Base-by-base conservation (phyloP, 2,329 filamentous ascomycete genomes). In the Talaromyces sp. region DNA sequence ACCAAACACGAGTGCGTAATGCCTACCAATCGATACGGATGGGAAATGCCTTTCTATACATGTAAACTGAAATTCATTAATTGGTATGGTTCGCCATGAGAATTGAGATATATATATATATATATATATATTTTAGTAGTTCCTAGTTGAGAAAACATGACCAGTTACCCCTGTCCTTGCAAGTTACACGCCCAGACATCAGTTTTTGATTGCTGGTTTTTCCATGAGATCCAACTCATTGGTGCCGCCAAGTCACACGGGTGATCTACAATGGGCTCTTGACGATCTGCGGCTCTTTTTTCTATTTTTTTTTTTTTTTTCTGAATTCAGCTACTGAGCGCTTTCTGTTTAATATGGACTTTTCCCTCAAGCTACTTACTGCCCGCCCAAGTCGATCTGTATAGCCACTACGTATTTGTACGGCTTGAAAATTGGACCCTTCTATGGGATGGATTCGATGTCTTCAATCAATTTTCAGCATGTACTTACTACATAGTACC, bases 171-270 rank as follows among this genome's bases (percentile, higher is more conserved):
- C 14, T 19, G 27, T 14, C 35, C 14, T 22, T 52, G 22, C 33
- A 50, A 41, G 59, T 62, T 31, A 62, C 60, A 54, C 33, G 9
- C 14, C 14, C 24, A 39, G 41, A 33, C 19, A 52, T n/a, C 22
- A 22, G n/a, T 41, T 24, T 60, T 35, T 52, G 57, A 50, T 27
- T 57, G 63, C 11, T 43, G 58, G 39, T 35, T 33, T 24, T 19
- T 27, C 39, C 63, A 33, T 31, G 31, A 57, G 63, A 65, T 56
- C 63, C 63, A 58, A 31, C 16, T 35, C 50, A 31, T 41, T 41
- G 63, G 50, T 61, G 58, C 58, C 39, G 39, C 57, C 13, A 54
- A 33, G 63, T 65, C 48, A 45, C 58, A 61, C 63, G 16, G 16
- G 24, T 61, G 58, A 65, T 65, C 47, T 52, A 45, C 58, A 39